Conservation (phyloP, 139 green algal genomes). For the Penium margaritaceum region DNA sequence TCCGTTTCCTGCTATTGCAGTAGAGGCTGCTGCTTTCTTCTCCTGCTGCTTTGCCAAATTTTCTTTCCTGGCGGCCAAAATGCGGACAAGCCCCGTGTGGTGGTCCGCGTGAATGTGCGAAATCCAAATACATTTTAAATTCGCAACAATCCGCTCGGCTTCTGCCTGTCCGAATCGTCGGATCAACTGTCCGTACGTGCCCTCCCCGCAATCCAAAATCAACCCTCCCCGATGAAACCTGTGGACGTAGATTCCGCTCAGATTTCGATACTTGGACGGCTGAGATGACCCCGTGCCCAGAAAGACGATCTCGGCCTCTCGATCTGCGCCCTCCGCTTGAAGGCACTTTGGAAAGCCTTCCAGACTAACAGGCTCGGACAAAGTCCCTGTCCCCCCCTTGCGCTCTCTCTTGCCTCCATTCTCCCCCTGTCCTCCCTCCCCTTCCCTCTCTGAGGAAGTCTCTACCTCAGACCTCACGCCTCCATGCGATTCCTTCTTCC, state of each 20-base stretch:
- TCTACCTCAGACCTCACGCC: neutral
- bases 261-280: constrained; percentile 92
- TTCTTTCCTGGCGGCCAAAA: constrained; percentile 51
- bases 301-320: constrained; percentile 50
- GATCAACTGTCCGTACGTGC: constrained; percentile 74
- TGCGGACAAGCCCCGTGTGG: constrained; percentile 73
- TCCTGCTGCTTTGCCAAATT: constrained; percentile 47
- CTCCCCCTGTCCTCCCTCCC: too few species aligned
- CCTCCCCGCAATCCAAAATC: constrained; percentile 88
- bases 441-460: neutral
- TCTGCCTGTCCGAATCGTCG: constrained; percentile 52
- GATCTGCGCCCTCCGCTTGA: neutral
- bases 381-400: too few species aligned
- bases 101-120: constrained; percentile 97
- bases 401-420: too few species aligned
- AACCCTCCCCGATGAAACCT: constrained; percentile 61
- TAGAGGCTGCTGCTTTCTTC: too few species aligned
- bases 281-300: constrained; percentile 60
- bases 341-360: constrained; percentile 4
- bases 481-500: constrained; percentile 1
- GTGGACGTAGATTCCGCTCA: constrained; percentile 75
- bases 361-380: too few species aligned
- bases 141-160: constrained; percentile 35
- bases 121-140: constrained; percentile 69
- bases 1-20: too few species aligned